Conservation (phyloP, 1,139 yeast species). For the Kurtzmaniella quercitrusa region DNA sequence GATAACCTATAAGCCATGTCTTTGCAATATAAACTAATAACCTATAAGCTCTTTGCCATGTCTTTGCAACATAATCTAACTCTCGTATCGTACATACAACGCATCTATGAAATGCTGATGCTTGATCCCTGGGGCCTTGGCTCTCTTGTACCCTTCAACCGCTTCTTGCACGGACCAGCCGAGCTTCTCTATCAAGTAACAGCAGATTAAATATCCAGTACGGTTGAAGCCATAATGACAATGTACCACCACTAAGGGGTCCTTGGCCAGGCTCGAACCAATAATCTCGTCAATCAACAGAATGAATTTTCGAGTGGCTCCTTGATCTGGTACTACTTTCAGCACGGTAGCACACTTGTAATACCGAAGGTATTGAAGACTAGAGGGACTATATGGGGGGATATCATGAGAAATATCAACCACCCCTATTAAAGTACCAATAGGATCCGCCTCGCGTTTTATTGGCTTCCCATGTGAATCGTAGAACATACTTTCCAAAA, state of each 20-base stretch:
- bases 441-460: constrained; percentile 10
- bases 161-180: constrained; percentile 65
- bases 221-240: constrained; percentile 83
- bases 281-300: constrained; percentile 50
- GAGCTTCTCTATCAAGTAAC: constrained; percentile 58
- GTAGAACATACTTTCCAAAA: constrained; percentile 45
- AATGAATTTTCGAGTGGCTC: constrained; percentile 55
- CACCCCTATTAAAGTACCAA: constrained; percentile 48
- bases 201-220: constrained; percentile 71
- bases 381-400: constrained; percentile 67
- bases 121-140: constrained; percentile 70
- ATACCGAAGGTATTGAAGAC: constrained; percentile 52
- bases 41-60: too few relatives aligned
- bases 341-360: constrained; percentile 76
- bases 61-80: too few relatives aligned
- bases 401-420: constrained; percentile 74
- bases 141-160: constrained; percentile 51
- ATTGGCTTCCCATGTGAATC: constrained; percentile 23
- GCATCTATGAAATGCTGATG: constrained; percentile 79
- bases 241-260: constrained; percentile 59
- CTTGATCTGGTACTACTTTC: constrained; percentile 67
- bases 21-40: too few relatives aligned
- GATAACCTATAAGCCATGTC: too few relatives aligned
- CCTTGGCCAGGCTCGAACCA: constrained; percentile 12
- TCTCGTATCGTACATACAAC: constrained; percentile 59